Evolutionary conservation across 768 basidiomycete genomes (phyloP).

Genomic region (Russula sp.): DNA sequence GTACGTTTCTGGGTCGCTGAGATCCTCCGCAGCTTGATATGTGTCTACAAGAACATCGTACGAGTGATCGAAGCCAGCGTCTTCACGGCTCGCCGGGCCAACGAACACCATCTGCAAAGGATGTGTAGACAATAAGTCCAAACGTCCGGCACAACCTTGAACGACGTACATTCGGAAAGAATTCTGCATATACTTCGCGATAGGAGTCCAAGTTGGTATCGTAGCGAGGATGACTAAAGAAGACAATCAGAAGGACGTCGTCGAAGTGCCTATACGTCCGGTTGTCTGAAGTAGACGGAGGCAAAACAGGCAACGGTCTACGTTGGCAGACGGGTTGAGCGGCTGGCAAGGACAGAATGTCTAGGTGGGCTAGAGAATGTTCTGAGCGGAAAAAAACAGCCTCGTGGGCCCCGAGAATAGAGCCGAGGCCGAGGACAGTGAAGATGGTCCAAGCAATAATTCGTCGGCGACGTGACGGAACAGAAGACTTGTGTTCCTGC

Average conservation of each 20-base stretch:
- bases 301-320: constrained; percentile 25
- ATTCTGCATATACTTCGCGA: constrained; percentile 41
- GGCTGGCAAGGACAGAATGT: constrained; percentile 5
- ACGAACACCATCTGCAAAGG: constrained; percentile 41
- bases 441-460: constrained; percentile 9
- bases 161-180: constrained; percentile 43
- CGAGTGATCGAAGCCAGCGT: constrained; percentile 42
- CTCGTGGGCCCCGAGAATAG: constrained; percentile 7
- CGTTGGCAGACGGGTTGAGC: constrained; percentile 24
- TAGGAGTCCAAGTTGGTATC: constrained; percentile 43
- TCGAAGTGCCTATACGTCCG: constrained; percentile 36
- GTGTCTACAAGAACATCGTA: constrained; percentile 47
- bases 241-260: constrained; percentile 41
- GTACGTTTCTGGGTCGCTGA: constrained; percentile 31
- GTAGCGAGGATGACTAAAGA: constrained; percentile 47
- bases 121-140: not conserved
- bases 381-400: not conserved
- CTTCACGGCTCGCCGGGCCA: constrained; percentile 43
- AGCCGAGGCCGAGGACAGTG: constrained; percentile 11
- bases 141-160: not conserved
- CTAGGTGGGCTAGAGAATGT: not conserved
- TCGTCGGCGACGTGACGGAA: constrained; percentile 14
- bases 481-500: constrained; percentile 9
- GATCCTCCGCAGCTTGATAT: constrained; percentile 41
- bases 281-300: constrained; percentile 14